These are phyloP conservation scores for Alternaria novae-zelandiae DNA, from an alignment of 2,329 filamentous ascomycete genomes.

Conservation along the genomic window DNA sequence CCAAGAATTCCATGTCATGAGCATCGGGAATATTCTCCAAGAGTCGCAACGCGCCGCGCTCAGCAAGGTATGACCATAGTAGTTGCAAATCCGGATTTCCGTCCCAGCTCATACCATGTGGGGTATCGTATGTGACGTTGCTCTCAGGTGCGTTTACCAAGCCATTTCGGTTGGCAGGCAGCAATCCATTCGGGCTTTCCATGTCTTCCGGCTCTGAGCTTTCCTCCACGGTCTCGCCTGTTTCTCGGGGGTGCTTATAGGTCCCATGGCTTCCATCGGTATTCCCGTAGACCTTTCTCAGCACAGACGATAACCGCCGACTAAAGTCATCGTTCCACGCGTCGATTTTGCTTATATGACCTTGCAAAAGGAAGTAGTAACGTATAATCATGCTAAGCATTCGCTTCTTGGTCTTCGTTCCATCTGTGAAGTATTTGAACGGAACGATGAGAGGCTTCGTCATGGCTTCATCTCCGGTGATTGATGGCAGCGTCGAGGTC, in stretches of 20 bases:
- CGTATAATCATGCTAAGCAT: slow-evolving; percentile 12
- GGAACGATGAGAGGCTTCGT: slow-evolving; percentile 9
- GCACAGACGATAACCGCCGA: neutral
- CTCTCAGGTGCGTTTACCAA: neutral
- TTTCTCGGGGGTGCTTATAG: neutral
- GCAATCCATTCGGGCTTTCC: slow-evolving; percentile 1
- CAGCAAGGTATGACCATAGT: slow-evolving; percentile 5
- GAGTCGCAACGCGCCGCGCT: slow-evolving; percentile 7
- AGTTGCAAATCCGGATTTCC: slow-evolving; percentile 1
- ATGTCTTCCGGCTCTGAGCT: slow-evolving; percentile 12
- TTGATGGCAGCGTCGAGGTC: neutral
- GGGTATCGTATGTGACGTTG: neutral
- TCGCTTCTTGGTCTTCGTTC: slow-evolving; percentile 1
- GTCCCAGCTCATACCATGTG: neutral
- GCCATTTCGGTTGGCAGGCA: neutral
- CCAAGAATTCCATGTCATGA: slow-evolving; percentile 10
- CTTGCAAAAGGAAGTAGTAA: slow-evolving; percentile 14
- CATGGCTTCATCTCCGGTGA: slow-evolving; percentile 7
- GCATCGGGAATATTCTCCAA: slow-evolving; percentile 14
- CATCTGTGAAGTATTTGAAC: slow-evolving; percentile 8
- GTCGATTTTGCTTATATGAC: neutral
- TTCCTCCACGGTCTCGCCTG: slow-evolving; percentile 6
- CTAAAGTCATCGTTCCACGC: slow-evolving; percentile 5
- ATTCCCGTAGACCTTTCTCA: neutral
- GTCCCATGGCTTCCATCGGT: neutral